Conservation (phyloP, 768 basidiomycete species). For the Nevesoporus exiguus region DNA sequence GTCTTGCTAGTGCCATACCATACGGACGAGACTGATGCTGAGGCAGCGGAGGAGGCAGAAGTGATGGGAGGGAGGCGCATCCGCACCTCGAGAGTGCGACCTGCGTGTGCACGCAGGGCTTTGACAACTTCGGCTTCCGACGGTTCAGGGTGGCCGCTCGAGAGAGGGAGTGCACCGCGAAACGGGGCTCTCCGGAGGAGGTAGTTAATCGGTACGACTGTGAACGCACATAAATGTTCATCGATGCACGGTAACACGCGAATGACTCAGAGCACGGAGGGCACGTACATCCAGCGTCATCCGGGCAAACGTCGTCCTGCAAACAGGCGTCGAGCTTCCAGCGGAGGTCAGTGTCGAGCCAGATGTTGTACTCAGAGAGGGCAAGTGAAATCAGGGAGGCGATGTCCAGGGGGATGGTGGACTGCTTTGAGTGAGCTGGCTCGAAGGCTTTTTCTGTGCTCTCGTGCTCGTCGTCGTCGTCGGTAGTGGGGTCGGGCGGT, state of each 20-base stretch:
- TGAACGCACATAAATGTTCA: not conserved
- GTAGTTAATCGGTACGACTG: constrained; percentile 60
- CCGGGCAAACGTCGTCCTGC: too few species aligned
- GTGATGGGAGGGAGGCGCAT: constrained; percentile 44
- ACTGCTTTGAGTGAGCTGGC: too few species aligned
- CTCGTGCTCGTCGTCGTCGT: too few species aligned
- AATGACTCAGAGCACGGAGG: not conserved
- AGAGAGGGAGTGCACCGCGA: constrained; percentile 17
- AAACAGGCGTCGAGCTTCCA: too few species aligned
- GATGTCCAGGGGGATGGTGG: too few species aligned
- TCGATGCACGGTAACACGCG: not conserved
- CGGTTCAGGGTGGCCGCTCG: constrained; percentile 7
- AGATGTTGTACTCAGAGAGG: constrained; percentile 69
- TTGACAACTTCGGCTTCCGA: constrained; percentile 52
- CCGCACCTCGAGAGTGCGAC: constrained; percentile 52
- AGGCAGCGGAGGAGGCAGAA: not conserved
- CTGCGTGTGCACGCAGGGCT: constrained; percentile 49
- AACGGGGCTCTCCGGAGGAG: constrained; percentile 42
- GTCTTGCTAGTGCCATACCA: constrained; percentile 35
- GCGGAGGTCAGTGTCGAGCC: constrained; percentile 56
- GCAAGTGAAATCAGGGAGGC: constrained; percentile 50
- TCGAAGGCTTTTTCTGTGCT: too few species aligned
- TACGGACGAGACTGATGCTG: constrained; percentile 35
- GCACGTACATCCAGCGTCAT: constrained; percentile 45
- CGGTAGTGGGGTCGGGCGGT: too few species aligned